These are phyloP conservation scores for Pseudogymnoascus sp. DNA, from an alignment of 2,329 filamentous ascomycete species.

Conservation along the genomic window DNA sequence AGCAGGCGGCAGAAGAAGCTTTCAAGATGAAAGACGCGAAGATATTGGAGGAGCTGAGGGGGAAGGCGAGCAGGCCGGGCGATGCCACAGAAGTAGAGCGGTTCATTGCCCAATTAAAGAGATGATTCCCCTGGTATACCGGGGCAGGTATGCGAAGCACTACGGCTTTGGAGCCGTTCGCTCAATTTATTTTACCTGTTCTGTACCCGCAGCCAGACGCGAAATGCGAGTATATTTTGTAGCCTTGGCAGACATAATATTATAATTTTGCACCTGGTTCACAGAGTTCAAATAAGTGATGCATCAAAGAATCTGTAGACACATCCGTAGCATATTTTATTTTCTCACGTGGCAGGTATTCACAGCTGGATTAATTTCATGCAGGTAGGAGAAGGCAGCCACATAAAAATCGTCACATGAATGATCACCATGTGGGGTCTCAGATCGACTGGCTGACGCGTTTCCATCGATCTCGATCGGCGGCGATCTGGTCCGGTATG, in stretches of 20 bases:
- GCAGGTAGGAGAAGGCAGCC: background rate
- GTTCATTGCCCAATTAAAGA: conserved; percentile 54
- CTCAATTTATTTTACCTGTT: background rate
- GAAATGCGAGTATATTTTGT: background rate
- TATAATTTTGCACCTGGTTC: background rate
- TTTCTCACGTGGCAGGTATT: background rate
- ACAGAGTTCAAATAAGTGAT: background rate
- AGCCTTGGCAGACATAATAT: background rate
- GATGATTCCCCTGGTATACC: conserved; percentile 25
- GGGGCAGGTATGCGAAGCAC: background rate
- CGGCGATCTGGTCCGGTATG: background rate
- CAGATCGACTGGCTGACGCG: conserved; percentile 7
- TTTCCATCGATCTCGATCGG: background rate
- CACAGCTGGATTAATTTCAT: background rate
- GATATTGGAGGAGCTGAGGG: conserved; percentile 63
- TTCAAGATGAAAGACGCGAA: conserved; percentile 70
- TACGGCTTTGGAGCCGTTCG: background rate
- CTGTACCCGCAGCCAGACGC: background rate
- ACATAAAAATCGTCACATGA: conserved; percentile 3
- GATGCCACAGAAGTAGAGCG: conserved; percentile 75
- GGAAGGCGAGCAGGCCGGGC: conserved; percentile 61
- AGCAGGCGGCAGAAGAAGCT: conserved; percentile 87
- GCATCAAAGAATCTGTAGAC: background rate
- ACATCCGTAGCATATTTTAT: background rate
- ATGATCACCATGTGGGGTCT: conserved; percentile 5